Evolutionary conservation across 306 rosid species (phyloP), one percentile per base, ranked within the genome.

Genomic region (Lupinus albus): DNA sequence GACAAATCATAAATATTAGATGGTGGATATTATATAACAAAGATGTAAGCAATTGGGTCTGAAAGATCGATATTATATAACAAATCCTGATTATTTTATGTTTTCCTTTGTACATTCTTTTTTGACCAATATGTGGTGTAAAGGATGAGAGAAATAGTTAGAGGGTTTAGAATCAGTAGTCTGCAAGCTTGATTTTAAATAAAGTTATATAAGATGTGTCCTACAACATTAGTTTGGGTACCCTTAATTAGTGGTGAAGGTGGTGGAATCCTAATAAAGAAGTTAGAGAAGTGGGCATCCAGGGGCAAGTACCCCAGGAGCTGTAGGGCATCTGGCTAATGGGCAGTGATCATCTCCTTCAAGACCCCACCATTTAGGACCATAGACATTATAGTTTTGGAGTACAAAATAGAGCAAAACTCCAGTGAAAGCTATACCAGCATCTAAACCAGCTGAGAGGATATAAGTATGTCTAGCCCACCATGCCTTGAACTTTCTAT

Each of bases 391-490:
- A 36, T 69, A 68, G 3, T 44, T 4, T 70, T 89, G 94, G 32
- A 91, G 87, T 0, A 88, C 0, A 16, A 91, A 87, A 64, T 75
- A 87, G 11, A 88, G 64, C 1, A 83, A 4, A 4, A 85, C 76
- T 1, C 72, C 92, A 71, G 70, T 61, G 21, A 87, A 85, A 53
- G 97, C 92, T 55, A 85, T 66, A 0, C 96, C 88, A 52, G 95
- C 89, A 63, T 88, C 94, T 8, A 91, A 64, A 18, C 77, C 96
- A 28, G 91, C 96, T 2, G 97, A 85, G 0, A 88, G 69, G 36
- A 91, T 81, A 68, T 86, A 88, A 48, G 81, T 91, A 12, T 88
- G 87, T n/a, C 88, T 71, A 2, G 87, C 94, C 97, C 96, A 91
- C 89, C 96, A 85, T 0, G 60, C 60, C 77, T 85, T 85, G 45